Base-by-base conservation (phyloP, 176 grass and related monocot species). In the Bonia amplexicaulis region DNA sequence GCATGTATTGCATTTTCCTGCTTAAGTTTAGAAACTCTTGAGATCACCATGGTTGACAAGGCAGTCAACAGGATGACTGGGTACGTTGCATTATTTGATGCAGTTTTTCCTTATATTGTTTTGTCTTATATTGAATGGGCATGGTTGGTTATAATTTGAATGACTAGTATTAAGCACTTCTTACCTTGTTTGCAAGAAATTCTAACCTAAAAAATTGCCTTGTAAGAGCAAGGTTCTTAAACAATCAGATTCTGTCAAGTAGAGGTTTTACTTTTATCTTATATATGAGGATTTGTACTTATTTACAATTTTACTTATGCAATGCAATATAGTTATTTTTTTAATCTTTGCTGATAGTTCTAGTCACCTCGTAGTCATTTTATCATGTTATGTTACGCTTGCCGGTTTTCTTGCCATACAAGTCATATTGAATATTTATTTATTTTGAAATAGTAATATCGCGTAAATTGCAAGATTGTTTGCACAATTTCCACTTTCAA, bases 31-130 rank as follows among this genome's bases (percentile, higher is more conserved):
- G 82, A 89, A 89, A 87, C 81, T 80, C 89, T 99, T 10, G 96
- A 99, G 88, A 90, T 99, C 78, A 91, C 64, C 78, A 85, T 99
- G 49, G 81, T 73, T 73, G 85, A 82, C 61, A 91, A 92, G 80
- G 85, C 81, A 48, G 78, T 86, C 45, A 99, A 99, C 89, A 82
- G 84, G 86, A 94, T 99, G 52, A 95, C 86, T 52, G 96, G 96
- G 96, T 96, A 96, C 7, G 83, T 66, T 77, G 26, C 16, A 60
- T 60, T 1, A 74, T 5, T 23, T 5, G 69, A 47, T 3, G 7
- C 9, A 1, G 0, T n/a, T 22, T 46, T 81, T 11, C 12, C 48
- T 55, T 55, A 11, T 45, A n/a, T 59, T 27, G 39, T 46, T 0
- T 46, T 44, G 40, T 9, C 42, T 44, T 73, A 47, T 47, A 66